phyloP scores from a whole-genome alignment of 2,329 filamentous ascomycete genomes.

The Penicillium sumatraense region DNA sequence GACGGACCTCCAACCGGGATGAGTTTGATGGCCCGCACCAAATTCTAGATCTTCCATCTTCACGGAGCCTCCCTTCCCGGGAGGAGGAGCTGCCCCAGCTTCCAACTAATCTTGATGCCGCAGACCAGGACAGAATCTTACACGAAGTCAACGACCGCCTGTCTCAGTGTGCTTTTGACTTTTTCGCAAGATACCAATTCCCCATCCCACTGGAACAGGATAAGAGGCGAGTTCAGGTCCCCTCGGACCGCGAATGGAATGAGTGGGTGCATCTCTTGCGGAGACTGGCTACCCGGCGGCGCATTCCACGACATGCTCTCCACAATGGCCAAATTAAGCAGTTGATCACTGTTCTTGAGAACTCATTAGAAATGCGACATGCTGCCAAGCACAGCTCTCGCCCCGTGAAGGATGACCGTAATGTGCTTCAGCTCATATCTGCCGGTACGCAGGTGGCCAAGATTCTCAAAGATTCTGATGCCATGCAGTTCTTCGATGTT shows the following conservation, averaged over 20 bases:
- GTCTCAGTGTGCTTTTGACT: conserved; percentile 85
- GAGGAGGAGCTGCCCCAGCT: conserved; percentile 81
- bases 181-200: conserved; percentile 89
- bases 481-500: conserved; percentile 80
- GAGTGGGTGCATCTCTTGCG: conserved; percentile 91
- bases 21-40: conserved; percentile 90
- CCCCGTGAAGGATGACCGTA: conserved; percentile 84
- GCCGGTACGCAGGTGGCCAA: conserved; percentile 86
- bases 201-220: conserved; percentile 83
- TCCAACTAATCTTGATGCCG: conserved; percentile 78
- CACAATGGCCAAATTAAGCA: conserved; percentile 93
- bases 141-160: conserved; percentile 81
- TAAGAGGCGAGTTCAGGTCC: conserved; percentile 75
- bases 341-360: conserved; percentile 84
- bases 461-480: conserved; percentile 80
- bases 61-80: conserved; percentile 73
- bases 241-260: conserved; percentile 83
- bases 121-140: conserved; percentile 83
- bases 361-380: conserved; percentile 85
- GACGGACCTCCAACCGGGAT: conserved; percentile 78
- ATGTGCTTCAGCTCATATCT: conserved; percentile 84
- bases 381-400: conserved; percentile 82
- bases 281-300: conserved; percentile 80
- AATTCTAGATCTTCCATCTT: conserved; percentile 73
- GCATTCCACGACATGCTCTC: conserved; percentile 80